Base-by-base conservation (phyloP, 2,329 filamentous ascomycete species). In the Phyllosticta citriasiana region DNA sequence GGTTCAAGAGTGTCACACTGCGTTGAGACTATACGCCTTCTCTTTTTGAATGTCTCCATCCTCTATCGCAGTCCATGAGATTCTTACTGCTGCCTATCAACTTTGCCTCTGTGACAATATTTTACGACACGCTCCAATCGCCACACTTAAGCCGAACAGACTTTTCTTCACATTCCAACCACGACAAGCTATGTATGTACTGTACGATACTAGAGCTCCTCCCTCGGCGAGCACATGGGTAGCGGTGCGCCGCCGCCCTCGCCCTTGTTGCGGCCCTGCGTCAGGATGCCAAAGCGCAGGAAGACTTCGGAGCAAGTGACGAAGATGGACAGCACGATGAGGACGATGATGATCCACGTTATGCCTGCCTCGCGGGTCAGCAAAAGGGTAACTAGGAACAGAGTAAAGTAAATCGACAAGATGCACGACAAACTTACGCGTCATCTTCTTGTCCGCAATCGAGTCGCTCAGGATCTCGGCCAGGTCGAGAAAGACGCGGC, bases 281-380 rank as follows among this genome's bases (percentile, higher is more conserved):
- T 57, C 27, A 75, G 35, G 57, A 75, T 73, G 0, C 72, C 72
- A 64, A 97, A 97, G 6, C 94, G 83, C 57, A 99, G 78, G 60
- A 88, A 84, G 8, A 97, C 93, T 76, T 99, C 94, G 3, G 88
- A 87, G 57, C 90, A 88, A 1, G 94, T 97, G 59, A 99, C 91
- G 58, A 91, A 79, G 69, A 99, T 97, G 71, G 88, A 93, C 66
- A 97, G 79, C 55, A 95, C 75, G 71, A 99, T 99, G 54, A 99
- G 83, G 54, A 96, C 82, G 69, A 99, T 99, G 74, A 97, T 88
- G 73, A 99, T 97, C 93, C 93, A 97, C 0, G 94, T 99, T 72
- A 97, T 96, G 66, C 83, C 78, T 79, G 55, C 57, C 22, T 14
- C 9, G 12, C 7, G 14, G 1, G 1, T 22, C 19, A 22, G 19